Conservation (phyloP, 1,284 basidiomycete species). For the Anthracocystis setariae region DNA sequence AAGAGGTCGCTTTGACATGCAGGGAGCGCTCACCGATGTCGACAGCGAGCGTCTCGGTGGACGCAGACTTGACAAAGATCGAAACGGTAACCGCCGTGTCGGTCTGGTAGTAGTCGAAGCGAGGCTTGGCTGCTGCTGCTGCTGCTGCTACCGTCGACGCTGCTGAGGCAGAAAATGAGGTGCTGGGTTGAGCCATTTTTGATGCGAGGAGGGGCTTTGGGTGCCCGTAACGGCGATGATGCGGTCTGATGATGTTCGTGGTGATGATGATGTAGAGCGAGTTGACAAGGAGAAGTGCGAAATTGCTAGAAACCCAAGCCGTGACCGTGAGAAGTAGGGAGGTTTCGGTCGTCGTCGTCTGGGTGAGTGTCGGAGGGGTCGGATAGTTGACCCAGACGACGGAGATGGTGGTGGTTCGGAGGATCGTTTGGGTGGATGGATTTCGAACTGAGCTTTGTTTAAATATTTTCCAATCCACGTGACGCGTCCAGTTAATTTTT, state of each 20-base stretch:
- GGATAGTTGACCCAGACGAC: too few relatives aligned
- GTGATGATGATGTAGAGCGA: neutral
- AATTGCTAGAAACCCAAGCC: slow-evolving; percentile 11
- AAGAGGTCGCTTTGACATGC: slow-evolving; percentile 22
- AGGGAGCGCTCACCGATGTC: slow-evolving; percentile 25
- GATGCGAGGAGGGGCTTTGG: too few relatives aligned
- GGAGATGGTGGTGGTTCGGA: too few relatives aligned
- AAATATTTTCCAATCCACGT: too few relatives aligned
- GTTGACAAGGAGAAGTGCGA: slow-evolving; percentile 3
- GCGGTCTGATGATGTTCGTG: slow-evolving; percentile 8
- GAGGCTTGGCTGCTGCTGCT: slow-evolving; percentile 16
- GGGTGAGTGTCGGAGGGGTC: too few relatives aligned
- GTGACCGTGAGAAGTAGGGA: neutral
- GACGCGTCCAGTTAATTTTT: too few relatives aligned
- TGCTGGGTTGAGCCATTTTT: slow-evolving; percentile 1
- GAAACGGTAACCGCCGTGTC: slow-evolving; percentile 57
- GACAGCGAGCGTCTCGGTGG: slow-evolving; percentile 42
- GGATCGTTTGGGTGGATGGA: too few relatives aligned
- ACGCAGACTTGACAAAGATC: slow-evolving; percentile 58
- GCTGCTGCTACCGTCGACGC: too few relatives aligned
- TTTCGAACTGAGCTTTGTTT: too few relatives aligned
- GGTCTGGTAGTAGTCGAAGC: slow-evolving; percentile 68
- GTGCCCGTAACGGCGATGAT: too few relatives aligned
- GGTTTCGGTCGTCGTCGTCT: too few relatives aligned
- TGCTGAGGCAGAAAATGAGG: too few relatives aligned